phyloP scores from a whole-genome alignment of 257 asterid species.

The Ligustrum vulgare region DNA sequence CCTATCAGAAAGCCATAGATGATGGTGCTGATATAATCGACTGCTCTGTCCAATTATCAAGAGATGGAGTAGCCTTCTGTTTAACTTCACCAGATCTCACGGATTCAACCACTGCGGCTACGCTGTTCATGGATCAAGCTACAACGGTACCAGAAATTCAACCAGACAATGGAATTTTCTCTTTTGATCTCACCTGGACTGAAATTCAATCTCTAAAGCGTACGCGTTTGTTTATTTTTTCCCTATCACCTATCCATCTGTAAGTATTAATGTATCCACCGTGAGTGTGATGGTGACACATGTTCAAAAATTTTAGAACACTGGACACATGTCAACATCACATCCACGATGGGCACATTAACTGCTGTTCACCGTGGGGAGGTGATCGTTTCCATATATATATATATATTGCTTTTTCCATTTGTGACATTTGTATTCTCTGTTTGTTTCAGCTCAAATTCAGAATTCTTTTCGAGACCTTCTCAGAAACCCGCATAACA shows the following conservation, averaged over 20 bases:
- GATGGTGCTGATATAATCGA: conserved; percentile 90
- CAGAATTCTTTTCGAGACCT: conserved; percentile 38
- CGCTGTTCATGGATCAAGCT: conserved; percentile 48
- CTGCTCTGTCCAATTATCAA: conserved; percentile 82
- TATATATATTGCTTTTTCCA: background rate
- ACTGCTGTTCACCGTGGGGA: too few relatives aligned
- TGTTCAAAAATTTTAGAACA: too few relatives aligned
- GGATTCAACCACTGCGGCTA: conserved; percentile 73
- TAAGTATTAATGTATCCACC: too few relatives aligned
- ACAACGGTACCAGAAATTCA: conserved; percentile 55
- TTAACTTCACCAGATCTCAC: conserved; percentile 66
- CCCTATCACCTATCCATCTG: too few relatives aligned
- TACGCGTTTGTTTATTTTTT: conserved; percentile 2
- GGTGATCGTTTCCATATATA: too few relatives aligned
- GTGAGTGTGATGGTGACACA: too few relatives aligned
- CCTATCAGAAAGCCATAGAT: conserved; percentile 79
- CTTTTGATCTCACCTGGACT: conserved; percentile 79
- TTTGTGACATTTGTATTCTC: conserved; percentile 5
- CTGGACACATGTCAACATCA: too few relatives aligned
- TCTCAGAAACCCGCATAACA: conserved; percentile 61
- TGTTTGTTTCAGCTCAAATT: conserved; percentile 54
- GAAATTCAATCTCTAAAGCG: conserved; percentile 71
- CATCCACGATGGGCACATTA: too few relatives aligned
- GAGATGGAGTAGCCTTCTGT: conserved; percentile 87
- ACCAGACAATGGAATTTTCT: conserved; percentile 62